These are phyloP conservation scores for Lepidium didymum DNA, from an alignment of 345 rosid species.

Conservation along the genomic window DNA sequence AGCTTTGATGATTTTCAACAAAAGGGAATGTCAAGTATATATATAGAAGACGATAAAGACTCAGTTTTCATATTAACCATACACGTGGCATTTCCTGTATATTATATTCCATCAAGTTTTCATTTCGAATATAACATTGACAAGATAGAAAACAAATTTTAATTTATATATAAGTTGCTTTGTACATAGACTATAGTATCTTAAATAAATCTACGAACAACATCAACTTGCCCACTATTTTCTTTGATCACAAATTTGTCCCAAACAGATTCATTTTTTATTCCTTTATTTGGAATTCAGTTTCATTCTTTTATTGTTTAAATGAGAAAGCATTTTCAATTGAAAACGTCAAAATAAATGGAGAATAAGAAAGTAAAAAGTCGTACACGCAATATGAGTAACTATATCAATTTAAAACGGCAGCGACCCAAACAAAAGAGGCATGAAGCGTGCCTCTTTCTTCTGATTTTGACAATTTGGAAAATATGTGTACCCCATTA, in stretches of 20 bases:
- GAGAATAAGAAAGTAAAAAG: constrained; percentile 2
- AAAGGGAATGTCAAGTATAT: constrained; percentile 1
- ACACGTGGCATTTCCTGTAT: constrained; percentile 19
- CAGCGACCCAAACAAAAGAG: constrained; percentile 16
- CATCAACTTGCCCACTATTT: not conserved
- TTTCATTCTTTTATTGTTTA: too few relatives aligned
- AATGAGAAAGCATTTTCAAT: too few relatives aligned
- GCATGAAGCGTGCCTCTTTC: constrained; percentile 20
- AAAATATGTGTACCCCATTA: not conserved
- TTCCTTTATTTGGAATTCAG: too few relatives aligned
- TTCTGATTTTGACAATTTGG: not conserved
- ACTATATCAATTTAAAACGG: constrained; percentile 11
- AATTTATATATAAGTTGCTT: not conserved
- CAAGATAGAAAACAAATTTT: not conserved
- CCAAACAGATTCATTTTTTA: not conserved
- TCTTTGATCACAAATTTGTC: not conserved
- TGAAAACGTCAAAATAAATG: constrained; percentile 9
- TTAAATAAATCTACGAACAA: not conserved
- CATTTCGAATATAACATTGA: not conserved
- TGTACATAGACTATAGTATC: not conserved
- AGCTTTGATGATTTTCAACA: constrained; percentile 9
- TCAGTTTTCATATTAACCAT: not conserved
- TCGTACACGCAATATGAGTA: constrained; percentile 15
- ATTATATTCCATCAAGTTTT: not conserved
- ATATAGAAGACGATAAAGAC: constrained; percentile 14